Evolutionary conservation across 352 stramenopile genomes (phyloP).

Genomic region (Globisporangium paddicum): DNA sequence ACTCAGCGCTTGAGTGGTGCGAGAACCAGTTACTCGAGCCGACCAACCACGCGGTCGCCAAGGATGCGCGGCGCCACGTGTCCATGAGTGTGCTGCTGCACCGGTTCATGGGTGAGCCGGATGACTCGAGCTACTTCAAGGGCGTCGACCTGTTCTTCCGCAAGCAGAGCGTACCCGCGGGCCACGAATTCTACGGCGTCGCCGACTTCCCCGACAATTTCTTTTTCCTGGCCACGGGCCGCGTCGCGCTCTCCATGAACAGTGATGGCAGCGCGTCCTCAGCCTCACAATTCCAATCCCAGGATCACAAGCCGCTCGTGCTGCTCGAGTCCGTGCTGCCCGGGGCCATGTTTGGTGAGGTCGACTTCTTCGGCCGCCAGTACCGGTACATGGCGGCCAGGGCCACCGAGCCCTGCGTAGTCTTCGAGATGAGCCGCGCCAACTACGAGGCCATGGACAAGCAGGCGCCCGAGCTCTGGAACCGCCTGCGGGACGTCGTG

Average conservation of each 20-base stretch:
- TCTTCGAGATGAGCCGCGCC: slow-evolving; percentile 66
- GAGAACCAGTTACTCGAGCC: slow-evolving; percentile 58
- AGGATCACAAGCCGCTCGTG: slow-evolving; percentile 34
- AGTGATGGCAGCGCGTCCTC: slow-evolving; percentile 51
- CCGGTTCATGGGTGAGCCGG: slow-evolving; percentile 72
- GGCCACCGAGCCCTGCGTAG: slow-evolving; percentile 43
- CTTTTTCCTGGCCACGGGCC: slow-evolving; percentile 71
- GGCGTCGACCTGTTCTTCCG: slow-evolving; percentile 64
- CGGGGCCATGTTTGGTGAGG: slow-evolving; percentile 81
- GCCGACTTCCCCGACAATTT: slow-evolving; percentile 54
- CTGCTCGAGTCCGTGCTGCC: slow-evolving; percentile 68
- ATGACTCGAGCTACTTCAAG: slow-evolving; percentile 61
- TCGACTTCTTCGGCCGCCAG: slow-evolving; percentile 81
- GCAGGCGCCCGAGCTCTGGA: slow-evolving; percentile 51
- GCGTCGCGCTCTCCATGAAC: slow-evolving; percentile 76
- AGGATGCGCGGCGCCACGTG: slow-evolving; percentile 34
- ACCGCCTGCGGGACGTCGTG: slow-evolving; percentile 73
- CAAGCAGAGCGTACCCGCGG: slow-evolving; percentile 42
- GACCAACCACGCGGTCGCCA: slow-evolving; percentile 24
- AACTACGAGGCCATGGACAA: slow-evolving; percentile 65
- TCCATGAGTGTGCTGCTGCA: slow-evolving; percentile 66
- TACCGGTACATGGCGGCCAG: slow-evolving; percentile 56
- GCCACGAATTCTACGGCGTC: slow-evolving; percentile 74
- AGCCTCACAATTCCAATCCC: not conserved
- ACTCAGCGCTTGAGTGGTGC: slow-evolving; percentile 72